Percentiles rank a stretch among this genome's conserved stretches.
These are phyloP conservation scores for Mycena sanguinolenta DNA, from an alignment of 768 basidiomycete genomes.

Conservation along the genomic window DNA sequence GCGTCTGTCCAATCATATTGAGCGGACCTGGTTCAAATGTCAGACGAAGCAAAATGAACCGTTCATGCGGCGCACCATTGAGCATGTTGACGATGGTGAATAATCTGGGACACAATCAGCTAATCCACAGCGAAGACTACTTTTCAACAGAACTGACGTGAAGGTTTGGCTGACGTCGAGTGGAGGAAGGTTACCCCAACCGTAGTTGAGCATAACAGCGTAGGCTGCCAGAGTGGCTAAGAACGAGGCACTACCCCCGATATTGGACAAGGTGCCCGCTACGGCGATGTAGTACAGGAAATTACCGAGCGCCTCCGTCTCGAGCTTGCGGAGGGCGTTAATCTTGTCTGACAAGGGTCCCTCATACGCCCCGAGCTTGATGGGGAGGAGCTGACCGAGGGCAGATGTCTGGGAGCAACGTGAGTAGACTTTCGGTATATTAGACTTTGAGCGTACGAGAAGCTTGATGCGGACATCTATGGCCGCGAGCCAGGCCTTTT, in stretches of 20 bases:
- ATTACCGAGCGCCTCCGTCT: conserved; percentile 13
- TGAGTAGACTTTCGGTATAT: not conserved
- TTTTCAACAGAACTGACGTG: conserved; percentile 3
- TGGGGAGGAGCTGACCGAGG: conserved; percentile 28
- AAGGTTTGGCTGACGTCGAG: conserved; percentile 28
- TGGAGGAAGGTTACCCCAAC: conserved; percentile 14
- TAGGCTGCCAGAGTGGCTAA: conserved; percentile 26
- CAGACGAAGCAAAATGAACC: not conserved
- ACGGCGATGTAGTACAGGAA: conserved; percentile 13
- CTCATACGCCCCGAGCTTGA: conserved; percentile 28
- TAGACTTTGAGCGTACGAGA: conserved; percentile 4
- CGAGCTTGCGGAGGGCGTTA: conserved; percentile 17
- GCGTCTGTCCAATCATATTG: conserved; percentile 15
- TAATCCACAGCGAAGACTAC: not conserved
- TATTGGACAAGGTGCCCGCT: conserved; percentile 12
- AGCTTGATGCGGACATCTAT: conserved; percentile 29
- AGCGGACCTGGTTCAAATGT: conserved; percentile 5
- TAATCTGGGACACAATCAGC: not conserved
- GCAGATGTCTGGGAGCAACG: conserved; percentile 10
- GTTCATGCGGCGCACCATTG: not conserved
- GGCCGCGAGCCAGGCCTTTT: conserved; percentile 26
- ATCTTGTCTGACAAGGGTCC: not conserved
- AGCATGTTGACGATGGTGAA: conserved; percentile 18
- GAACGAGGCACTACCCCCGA: conserved; percentile 19
- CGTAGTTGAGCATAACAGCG: conserved; percentile 5